Evolutionary conservation across 108 stramenopile genomes (phyloP).

Genomic region (Cyclotella sp.): DNA sequence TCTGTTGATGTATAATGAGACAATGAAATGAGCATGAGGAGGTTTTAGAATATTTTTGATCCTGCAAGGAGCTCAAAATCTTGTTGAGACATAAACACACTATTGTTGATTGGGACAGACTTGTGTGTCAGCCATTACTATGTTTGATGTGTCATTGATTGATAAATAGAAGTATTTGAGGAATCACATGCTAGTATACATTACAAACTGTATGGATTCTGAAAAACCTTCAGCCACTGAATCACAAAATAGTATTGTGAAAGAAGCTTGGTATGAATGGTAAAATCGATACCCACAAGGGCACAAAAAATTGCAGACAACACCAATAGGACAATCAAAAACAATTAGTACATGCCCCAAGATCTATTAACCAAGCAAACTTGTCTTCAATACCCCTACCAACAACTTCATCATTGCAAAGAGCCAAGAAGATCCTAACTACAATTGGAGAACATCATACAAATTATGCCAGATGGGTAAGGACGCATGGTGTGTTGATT

Average conservation of each 20-base stretch:
- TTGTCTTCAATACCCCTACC: background rate
- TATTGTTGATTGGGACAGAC: background rate
- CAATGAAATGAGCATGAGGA: no score
- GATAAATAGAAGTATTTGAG: background rate
- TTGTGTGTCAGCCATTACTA: background rate
- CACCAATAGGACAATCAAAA: background rate
- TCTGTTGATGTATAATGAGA: background rate
- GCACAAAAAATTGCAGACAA: background rate
- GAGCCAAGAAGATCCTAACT: no score
- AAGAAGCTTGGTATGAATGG: background rate
- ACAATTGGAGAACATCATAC: no score
- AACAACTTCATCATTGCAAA: no score
- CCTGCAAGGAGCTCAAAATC: background rate
- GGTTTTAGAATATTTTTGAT: background rate
- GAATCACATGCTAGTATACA: background rate
- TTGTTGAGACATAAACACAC: background rate
- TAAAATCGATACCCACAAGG: background rate
- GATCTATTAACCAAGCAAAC: background rate
- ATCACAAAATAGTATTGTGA: no score
- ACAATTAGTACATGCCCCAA: background rate
- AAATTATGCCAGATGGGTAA: no score
- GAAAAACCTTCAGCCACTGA: no score
- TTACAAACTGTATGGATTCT: constrained; percentile 5
- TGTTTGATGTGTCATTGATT: background rate
- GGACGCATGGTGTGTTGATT: no score